phyloP scores from a whole-genome alignment of 805 yeast species.

The Candida endomychidarum region DNA sequence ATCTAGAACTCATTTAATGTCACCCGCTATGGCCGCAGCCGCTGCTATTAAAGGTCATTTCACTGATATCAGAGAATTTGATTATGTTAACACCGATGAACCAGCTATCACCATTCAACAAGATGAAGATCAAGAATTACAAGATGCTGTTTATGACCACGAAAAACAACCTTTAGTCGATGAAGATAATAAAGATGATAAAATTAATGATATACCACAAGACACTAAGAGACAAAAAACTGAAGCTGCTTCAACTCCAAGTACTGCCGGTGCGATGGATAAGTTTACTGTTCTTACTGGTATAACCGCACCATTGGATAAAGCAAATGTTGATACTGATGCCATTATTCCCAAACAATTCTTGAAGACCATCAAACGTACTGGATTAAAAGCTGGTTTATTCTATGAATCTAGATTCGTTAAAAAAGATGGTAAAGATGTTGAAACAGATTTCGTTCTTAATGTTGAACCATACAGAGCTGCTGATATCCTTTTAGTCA shows the following conservation, averaged over 20 bases:
- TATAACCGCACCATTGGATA: constrained; percentile 89
- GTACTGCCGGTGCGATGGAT: constrained; percentile 58
- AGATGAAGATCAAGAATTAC: constrained; percentile 54
- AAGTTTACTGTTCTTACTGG: constrained; percentile 76
- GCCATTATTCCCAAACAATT: constrained; percentile 99
- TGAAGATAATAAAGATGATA: constrained; percentile 48
- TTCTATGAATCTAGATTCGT: constrained; percentile 86
- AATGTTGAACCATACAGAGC: constrained; percentile 80
- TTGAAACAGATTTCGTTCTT: constrained; percentile 85
- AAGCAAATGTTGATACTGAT: constrained; percentile 96
- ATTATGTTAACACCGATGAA: constrained; percentile 57
- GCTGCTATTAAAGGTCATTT: constrained; percentile 92
- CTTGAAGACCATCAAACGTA: constrained; percentile 95
- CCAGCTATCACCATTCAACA: constrained; percentile 57
- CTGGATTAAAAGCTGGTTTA: constrained; percentile 85
- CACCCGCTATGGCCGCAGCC: constrained; percentile 99
- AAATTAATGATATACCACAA: constrained; percentile 63
- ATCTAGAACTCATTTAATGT: constrained; percentile 95
- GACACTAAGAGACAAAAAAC: constrained; percentile 25
- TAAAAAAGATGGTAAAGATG: constrained; percentile 63
- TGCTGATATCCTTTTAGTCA: constrained; percentile 82
- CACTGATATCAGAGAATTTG: constrained; percentile 83
- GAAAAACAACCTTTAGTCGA: constrained; percentile 63
- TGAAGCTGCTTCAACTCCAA: constrained; percentile 5
- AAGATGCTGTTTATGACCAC: constrained; percentile 69